Conservation (phyloP, 1,284 basidiomycete genomes). For the Tilletiopsis washingtonensis region DNA sequence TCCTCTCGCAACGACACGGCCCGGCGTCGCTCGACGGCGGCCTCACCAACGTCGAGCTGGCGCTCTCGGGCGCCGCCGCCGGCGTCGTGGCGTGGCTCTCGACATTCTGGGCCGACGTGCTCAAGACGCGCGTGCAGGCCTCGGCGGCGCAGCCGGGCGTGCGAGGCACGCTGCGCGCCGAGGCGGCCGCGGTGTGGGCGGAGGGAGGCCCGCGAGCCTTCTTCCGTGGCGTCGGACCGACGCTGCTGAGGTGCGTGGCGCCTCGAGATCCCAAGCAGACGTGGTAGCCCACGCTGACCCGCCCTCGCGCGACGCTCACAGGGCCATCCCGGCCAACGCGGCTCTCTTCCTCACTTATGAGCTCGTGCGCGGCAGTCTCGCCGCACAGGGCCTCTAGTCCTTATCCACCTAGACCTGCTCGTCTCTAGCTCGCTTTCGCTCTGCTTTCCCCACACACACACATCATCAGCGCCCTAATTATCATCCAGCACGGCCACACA, state of each 20-base stretch:
- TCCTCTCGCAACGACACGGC: constrained; percentile 3
- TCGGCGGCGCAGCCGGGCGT: constrained; percentile 11
- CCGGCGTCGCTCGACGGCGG: background rate
- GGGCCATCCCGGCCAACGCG: constrained; percentile 34
- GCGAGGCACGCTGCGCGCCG: background rate
- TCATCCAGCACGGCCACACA: no score
- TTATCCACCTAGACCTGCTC: no score
- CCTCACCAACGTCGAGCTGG: constrained; percentile 22
- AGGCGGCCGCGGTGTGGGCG: background rate
- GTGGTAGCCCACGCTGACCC: constrained; percentile 10
- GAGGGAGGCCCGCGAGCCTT: constrained; percentile 26
- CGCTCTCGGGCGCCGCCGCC: constrained; percentile 29
- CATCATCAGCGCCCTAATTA: no score
- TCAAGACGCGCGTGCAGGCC: constrained; percentile 42
- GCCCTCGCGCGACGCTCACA: constrained; percentile 32
- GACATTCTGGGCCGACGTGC: constrained; percentile 38
- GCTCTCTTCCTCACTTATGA: constrained; percentile 10
- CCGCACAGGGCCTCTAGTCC: no score
- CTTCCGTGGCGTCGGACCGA: constrained; percentile 33
- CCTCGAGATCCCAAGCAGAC: background rate
- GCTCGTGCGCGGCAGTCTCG: no score
- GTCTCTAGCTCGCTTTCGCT: no score
- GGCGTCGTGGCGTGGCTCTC: constrained; percentile 37
- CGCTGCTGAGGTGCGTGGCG: constrained; percentile 14
- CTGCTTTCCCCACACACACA: no score